Evolutionary conservation across 345 rosid species (phyloP).

Genomic region (Triadica sebifera): DNA sequence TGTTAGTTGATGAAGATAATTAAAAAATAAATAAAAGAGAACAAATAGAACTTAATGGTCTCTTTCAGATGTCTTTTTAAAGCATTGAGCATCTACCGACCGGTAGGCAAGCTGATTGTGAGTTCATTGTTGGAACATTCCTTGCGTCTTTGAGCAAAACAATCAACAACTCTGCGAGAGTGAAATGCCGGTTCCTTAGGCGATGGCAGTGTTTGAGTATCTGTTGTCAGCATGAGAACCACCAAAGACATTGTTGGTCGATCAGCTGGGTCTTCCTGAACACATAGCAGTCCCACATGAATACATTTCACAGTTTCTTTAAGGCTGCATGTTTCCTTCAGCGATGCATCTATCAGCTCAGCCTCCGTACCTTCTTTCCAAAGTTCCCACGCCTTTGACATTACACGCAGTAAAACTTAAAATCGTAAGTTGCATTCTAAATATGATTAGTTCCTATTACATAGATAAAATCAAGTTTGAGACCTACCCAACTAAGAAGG

Average conservation of each 20-base stretch:
- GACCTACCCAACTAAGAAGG: conserved; percentile 6
- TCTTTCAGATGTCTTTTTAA: not conserved
- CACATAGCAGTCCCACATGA: conserved; percentile 11
- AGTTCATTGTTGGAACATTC: conserved; percentile 7
- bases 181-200: conserved; percentile 13
- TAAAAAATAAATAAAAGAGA: too few species aligned
- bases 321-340: not conserved
- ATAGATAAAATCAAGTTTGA: not conserved
- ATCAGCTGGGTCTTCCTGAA: conserved; percentile 12
- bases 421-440: not conserved
- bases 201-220: not conserved
- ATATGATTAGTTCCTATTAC: not conserved
- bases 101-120: not conserved
- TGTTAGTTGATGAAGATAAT: too few species aligned
- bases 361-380: conserved; percentile 11
- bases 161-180: not conserved
- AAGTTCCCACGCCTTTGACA: conserved; percentile 2
- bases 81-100: not conserved
- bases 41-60: too few species aligned
- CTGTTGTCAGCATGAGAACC: conserved; percentile 1
- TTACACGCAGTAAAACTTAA: not conserved
- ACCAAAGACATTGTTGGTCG: conserved; percentile 18
- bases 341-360: conserved; percentile 5
- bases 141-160: not conserved
- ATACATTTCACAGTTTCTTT: conserved; percentile 10